Percentiles rank a stretch among this genome's conserved stretches.
These are phyloP conservation scores for Penicillium nordicum DNA, from an alignment of 2,329 filamentous ascomycete genomes.

Conservation along the genomic window DNA sequence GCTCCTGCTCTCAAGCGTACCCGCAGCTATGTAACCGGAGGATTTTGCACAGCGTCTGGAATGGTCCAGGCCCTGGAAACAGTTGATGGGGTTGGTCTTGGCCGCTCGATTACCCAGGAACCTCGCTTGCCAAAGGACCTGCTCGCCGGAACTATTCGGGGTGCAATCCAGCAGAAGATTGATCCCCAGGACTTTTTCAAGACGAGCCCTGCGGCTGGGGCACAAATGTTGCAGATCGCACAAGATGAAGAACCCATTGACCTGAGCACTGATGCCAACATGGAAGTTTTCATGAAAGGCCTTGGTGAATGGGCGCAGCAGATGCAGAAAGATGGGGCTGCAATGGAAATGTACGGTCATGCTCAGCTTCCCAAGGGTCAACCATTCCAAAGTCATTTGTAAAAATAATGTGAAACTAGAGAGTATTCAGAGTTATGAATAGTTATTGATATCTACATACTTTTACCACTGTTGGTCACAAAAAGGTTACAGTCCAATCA, in stretches of 20 bases:
- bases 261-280: constrained; percentile 5
- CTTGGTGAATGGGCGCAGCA: neutral
- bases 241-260: constrained; percentile 26
- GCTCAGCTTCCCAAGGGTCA: neutral
- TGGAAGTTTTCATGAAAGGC: neutral
- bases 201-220: constrained; percentile 45
- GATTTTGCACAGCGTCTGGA: constrained; percentile 53
- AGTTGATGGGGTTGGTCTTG: constrained; percentile 60
- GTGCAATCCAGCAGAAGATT: constrained; percentile 62
- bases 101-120: constrained; percentile 52
- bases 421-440: neutral
- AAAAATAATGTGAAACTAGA: neutral
- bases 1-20: constrained; percentile 36
- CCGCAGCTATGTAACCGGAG: constrained; percentile 54
- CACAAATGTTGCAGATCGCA: constrained; percentile 25
- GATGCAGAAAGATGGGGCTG: neutral
- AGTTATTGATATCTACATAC: neutral
- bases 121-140: constrained; percentile 31
- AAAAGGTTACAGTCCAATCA: too few relatives aligned
- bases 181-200: constrained; percentile 79
- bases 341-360: neutral
- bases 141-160: constrained; percentile 34
- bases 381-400: neutral
- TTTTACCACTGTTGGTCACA: neutral
- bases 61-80: constrained; percentile 57